Evolutionary conservation across 2,329 filamentous ascomycete genomes (phyloP), one percentile per base, ranked within the genome.

Genomic region (Lachnellula willkommii): DNA sequence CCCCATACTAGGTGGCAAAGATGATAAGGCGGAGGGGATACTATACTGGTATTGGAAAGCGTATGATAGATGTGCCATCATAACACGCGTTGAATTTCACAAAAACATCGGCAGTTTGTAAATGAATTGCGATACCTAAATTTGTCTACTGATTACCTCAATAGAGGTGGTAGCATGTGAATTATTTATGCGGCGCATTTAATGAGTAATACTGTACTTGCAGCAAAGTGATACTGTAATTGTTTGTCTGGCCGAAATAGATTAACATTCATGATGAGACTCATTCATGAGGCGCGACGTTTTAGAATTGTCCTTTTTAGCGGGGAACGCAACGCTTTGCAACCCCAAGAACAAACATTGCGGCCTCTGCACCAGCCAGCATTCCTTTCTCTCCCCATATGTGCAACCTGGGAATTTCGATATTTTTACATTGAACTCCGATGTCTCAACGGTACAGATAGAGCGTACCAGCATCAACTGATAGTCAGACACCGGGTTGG

Each of bases 1-100:
- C 79, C 55, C 85, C 85, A 57, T 88, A 88, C 71, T 88, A 79
- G 71, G 39, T 48, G 52, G 40, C 15, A 8, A 32, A 46, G 42
- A 46, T 26, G 24, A 24, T 26, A 48, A 46, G 12, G 22, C 22
- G 43, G 15, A n/a, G 32, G 14, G 37, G 28, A 32, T 32, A 39
- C 35, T 32, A 32, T 32, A 39, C 35, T 32, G 50, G 42, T 47
- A 24, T 61, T 59, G 56, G 57, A 62, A 60, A 63, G 56, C 51
- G 58, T 60, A 61, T 55, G 58, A 64, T 62, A 61, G 56, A 47
- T 52, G 32, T 22, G 24, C 32, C 11, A 39, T 39, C 28, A 47
- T 35, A 46, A 52, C 32, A 49, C 24, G 56, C 53, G 53, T 56
- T 58, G 55, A 28, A 26, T 47, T 57, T 50, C 37, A n/a, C 24